Evolutionary conservation across 73 alveolate species (phyloP).

Genomic region (Tetrahymena malaccensis): DNA sequence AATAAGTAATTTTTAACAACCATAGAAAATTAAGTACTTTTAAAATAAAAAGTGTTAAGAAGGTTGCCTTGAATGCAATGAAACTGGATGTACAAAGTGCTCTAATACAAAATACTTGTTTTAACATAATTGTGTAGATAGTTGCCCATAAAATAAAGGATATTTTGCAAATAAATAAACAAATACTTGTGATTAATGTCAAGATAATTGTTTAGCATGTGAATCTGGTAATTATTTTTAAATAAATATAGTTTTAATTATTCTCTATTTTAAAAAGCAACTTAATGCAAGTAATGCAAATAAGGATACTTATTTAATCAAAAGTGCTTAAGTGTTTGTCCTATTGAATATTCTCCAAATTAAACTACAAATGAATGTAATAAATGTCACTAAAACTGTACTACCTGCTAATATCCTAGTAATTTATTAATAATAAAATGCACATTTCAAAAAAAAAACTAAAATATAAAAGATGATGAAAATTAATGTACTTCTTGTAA

Average conservation of each 20-base stretch:
- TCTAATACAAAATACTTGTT: not conserved
- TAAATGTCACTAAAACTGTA: too few relatives aligned
- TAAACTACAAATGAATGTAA: too few relatives aligned
- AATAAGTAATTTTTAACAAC: too few relatives aligned
- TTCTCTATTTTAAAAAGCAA: not conserved
- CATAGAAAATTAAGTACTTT: not conserved
- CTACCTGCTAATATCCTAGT: not conserved
- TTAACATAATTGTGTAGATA: not conserved
- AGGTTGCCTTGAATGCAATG: not conserved
- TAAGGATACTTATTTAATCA: not conserved
- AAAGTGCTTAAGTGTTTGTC: too few relatives aligned
- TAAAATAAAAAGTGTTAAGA: not conserved
- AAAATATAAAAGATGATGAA: too few relatives aligned
- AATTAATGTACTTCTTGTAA: too few relatives aligned
- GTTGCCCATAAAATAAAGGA: not conserved
- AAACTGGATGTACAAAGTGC: not conserved
- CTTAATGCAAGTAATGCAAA: not conserved
- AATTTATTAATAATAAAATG: too few relatives aligned
- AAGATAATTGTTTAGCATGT: not conserved
- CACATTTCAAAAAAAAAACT: too few relatives aligned
- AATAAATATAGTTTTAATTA: not conserved
- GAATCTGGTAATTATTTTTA: not conserved
- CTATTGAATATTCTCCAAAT: too few relatives aligned
- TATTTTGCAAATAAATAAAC: not conserved
- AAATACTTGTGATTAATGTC: not conserved